Evolutionary conservation across 2,329 filamentous ascomycete genomes (phyloP), one percentile per base, ranked within the genome.

Genomic region (Stromatinia cepivora): DNA sequence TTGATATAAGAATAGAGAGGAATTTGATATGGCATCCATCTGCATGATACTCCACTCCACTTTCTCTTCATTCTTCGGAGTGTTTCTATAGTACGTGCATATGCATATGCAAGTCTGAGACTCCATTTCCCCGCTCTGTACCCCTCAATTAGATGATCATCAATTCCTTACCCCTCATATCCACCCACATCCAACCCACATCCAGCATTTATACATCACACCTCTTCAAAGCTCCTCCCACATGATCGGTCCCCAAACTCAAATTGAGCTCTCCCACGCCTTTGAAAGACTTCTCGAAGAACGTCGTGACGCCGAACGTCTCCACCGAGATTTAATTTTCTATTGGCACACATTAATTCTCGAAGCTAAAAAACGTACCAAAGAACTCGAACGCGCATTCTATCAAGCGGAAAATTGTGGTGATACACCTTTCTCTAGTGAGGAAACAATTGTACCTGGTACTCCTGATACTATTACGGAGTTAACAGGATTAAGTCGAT

Each of bases 211-310:
- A 10, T n/a, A 56, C 25, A 4, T 25, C 11, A 6, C 31, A 42
- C 25, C 25, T 39, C 22, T 45, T 36, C 4, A 4, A 50, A 13
- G 17, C 20, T 39, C 25, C 31, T 62, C 42, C 54, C 65, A 67
- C 42, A 67, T 67, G 54, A 34, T 25, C 46, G n/a, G 31, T 9
- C 34, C 45, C 11, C 56, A 25, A 20, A 39, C 34, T 1, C 66
- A 67, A 67, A 52, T 62, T 4, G 66, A 62, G 34, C 54, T 67
- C 28, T 67, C 66, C 4, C 57, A 48, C n/a, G 66, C 66, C n/a
- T 67, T 67, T 39, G 66, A 67, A 48, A 67, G 50, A 10, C 31
- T 67, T 25, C 66, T 67, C 46, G 45, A 67, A 52, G 66, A 67
- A 42, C 54, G 66, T 17, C 42, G 57, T 6, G 45, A 67, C 45